Evolutionary conservation across 1,284 basidiomycete genomes (phyloP).

Genomic region (Pterula multifida): DNA sequence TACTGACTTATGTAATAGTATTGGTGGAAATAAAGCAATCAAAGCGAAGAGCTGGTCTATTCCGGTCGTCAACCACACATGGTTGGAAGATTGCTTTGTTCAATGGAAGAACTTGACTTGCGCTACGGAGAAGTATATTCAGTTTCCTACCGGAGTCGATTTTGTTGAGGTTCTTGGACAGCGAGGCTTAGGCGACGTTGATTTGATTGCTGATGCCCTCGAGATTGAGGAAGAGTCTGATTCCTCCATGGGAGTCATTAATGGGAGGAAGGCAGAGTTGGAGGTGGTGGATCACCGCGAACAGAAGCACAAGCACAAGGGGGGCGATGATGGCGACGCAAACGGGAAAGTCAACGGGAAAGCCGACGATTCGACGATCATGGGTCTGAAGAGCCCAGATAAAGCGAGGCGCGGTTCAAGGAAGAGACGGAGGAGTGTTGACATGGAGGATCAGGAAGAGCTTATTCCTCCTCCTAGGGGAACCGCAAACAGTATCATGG

Average conservation of each 20-base stretch:
- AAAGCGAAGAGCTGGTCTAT: slow-evolving; percentile 75
- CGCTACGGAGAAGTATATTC: slow-evolving; percentile 50
- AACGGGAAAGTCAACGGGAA: slow-evolving; percentile 11
- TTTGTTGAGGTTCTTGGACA: slow-evolving; percentile 49
- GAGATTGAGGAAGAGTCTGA: slow-evolving; percentile 14
- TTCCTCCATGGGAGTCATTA: slow-evolving; percentile 15
- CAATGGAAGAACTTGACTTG: slow-evolving; percentile 61
- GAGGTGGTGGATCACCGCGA: slow-evolving; percentile 9
- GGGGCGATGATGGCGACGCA: slow-evolving; percentile 6
- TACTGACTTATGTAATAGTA: slow-evolving; percentile 21
- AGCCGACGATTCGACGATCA: neutral
- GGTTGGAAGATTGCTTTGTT: slow-evolving; percentile 81
- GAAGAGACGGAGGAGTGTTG: slow-evolving; percentile 17
- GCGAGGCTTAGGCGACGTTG: slow-evolving; percentile 27
- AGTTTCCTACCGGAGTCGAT: slow-evolving; percentile 56
- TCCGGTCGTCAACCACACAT: slow-evolving; percentile 78
- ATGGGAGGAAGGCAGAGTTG: slow-evolving; percentile 19
- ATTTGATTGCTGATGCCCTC: slow-evolving; percentile 14
- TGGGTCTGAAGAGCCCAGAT: neutral
- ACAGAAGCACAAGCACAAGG: slow-evolving; percentile 10
- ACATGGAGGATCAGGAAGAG: slow-evolving; percentile 15
- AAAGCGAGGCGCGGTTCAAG: slow-evolving; percentile 11
- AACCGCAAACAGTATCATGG: slow-evolving; percentile 1
- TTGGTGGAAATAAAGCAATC: slow-evolving; percentile 58
- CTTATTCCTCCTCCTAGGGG: slow-evolving; percentile 8